Evolutionary conservation across 1,284 basidiomycete genomes (phyloP), one percentile per base, ranked within the genome.

Genomic region (Ganoderma meredithae): DNA sequence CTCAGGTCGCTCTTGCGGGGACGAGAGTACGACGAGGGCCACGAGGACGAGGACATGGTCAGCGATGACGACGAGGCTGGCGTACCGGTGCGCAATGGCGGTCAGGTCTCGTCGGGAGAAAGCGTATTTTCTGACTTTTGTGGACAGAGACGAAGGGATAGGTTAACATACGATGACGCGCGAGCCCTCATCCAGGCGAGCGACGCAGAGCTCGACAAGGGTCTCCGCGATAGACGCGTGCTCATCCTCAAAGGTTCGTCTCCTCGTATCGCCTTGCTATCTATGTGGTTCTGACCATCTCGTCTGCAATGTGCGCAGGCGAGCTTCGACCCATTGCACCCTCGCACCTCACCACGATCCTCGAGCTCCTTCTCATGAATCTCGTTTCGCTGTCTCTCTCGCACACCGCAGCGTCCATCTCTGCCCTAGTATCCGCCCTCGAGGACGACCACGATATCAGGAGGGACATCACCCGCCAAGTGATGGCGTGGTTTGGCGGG

Each of bases 401-500:
- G 13, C 79, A 86, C 71, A 75, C 83, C 3, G 80, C 84, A 1
- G 86, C 84, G 0, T 81, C 87, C 0, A 83, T 89, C 13, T 83
- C 86, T 27, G 83, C 86, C 9, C 79, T 96, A 31, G 76, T 84
- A 1, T 80, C 84, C 1, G 81, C 87, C 0, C 83, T 97, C 17
- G 86, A 89, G 19, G 83, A 90, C 41, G 90, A 92, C n/a, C 90
- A 95, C 74, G 94, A 95, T 22, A 80, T 96, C 25, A 83, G 86
- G 0, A 78, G 84, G 4, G 78, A 83, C 0, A 87, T 96, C 6
- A 86, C 88, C 0, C 78, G 75, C 3, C 92, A 95, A 73, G 84
- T 96, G 10, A 88, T 97, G 82, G 76, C 79, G 0, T 95, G 95
- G 88, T 97, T 96, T 73, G 95, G 95, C 3, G 79, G 81, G 1